Evolutionary conservation across 2,329 filamentous ascomycete species (phyloP), one percentile per base, ranked within the genome.

Genomic region (Calcarisporium arbuscula): DNA sequence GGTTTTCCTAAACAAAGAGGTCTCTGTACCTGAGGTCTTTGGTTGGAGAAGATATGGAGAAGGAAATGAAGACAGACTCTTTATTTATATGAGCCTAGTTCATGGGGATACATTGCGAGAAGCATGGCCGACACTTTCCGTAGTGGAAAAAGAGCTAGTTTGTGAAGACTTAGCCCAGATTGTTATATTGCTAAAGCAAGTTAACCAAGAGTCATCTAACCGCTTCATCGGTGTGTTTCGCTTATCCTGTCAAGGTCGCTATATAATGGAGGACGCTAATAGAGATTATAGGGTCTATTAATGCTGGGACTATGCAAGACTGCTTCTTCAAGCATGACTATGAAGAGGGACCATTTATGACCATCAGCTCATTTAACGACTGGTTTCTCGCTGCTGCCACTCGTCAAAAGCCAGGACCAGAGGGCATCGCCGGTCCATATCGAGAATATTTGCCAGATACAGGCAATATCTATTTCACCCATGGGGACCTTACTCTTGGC

Each of bases 1-100:
- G 34, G 18, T 30, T 2, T 46, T 46, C 9, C 37, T 31, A 2
- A n/a, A 46, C 5, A 21, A 19, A 5, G 36, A 42, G 9, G 26
- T 48, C 14, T 41, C 39, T 12, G 36, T 48, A 2, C 46, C 46
- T 2, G 43, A 48, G 18, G 61, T 79, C 62, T 48, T 49, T 25
- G 43, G 40, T 4, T 49, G 41, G 46, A 44, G 45, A 49, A 35
- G n/a, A 27, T 12, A 37, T 7, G 25, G 19, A 31, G 25, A 39
- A 21, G 7, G 43, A 45, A 34, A n/a, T n/a, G n/a, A n/a, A n/a
- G n/a, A n/a, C n/a, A 25, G 22, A 25, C 10, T 25, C 8, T 48
- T 48, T 27, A 42, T 51, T 18, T 46, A 45, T 8, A 50, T 47
- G 43, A 44, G 42, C 25, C 42, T 47, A 5, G 28, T 50, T 19